Conservation (phyloP, 2,329 filamentous ascomycete species). For the Colletotrichum cereale region DNA sequence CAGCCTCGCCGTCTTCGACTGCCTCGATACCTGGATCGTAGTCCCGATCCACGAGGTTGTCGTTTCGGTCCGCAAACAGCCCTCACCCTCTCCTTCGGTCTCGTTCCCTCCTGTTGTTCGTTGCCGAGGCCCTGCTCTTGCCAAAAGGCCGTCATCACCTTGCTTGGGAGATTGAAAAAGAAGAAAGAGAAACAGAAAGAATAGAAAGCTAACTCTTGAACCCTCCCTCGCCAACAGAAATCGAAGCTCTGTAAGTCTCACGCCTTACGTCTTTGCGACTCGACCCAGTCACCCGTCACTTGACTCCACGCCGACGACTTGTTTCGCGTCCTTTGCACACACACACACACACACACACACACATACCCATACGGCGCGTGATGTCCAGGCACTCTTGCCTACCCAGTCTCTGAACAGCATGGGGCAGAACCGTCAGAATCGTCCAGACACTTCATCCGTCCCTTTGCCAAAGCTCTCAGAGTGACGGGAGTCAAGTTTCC, state of each 20-base stretch:
- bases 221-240: background rate
- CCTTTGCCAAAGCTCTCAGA: background rate
- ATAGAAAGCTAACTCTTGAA: background rate
- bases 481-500: background rate
- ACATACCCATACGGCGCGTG: too few relatives aligned
- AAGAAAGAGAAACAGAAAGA: background rate
- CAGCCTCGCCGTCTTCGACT: too few relatives aligned
- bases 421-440: background rate
- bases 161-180: too few relatives aligned
- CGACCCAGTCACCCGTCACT: background rate
- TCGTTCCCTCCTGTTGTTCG: too few relatives aligned
- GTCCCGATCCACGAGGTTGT: too few relatives aligned
- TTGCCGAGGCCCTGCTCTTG: background rate
- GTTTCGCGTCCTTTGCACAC: background rate
- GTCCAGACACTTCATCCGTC: background rate
- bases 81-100: too few relatives aligned
- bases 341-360: background rate
- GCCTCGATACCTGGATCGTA: too few relatives aligned
- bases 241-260: background rate
- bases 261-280: background rate
- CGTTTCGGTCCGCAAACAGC: too few relatives aligned
- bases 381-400: background rate
- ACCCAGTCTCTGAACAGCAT: background rate
- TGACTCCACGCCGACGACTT: background rate
- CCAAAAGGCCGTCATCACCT: background rate